Evolutionary conservation across 2,329 filamentous ascomycete species (phyloP).

Genomic region (Whalleya microplaca): DNA sequence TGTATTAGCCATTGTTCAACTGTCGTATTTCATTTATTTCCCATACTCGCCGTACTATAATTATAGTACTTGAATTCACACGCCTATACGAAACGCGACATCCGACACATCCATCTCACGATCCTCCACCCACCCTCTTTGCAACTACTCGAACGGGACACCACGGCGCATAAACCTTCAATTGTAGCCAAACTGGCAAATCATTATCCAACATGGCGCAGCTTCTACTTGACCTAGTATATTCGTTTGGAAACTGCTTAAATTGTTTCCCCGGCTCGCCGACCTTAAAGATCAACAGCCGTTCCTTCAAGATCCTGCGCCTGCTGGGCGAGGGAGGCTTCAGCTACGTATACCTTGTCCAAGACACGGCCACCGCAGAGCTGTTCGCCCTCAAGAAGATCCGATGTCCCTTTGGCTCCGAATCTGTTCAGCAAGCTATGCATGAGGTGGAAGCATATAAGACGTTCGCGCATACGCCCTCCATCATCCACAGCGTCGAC

Average conservation of each 20-base stretch:
- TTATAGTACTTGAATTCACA: neutral
- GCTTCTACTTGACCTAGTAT: conserved; percentile 85
- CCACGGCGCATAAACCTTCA: conserved; percentile 8
- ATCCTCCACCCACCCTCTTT: neutral
- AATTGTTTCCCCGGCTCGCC: conserved; percentile 95
- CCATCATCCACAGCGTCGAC: conserved; percentile 63
- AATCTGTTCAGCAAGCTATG: conserved; percentile 92
- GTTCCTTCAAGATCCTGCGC: conserved; percentile 93
- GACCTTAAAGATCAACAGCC: conserved; percentile 91
- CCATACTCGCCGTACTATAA: neutral
- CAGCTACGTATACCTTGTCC: conserved; percentile 97
- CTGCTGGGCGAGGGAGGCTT: conserved; percentile 97
- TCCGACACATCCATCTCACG: conserved; percentile 4
- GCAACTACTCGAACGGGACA: conserved; percentile 3
- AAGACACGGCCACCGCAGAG: conserved; percentile 82
- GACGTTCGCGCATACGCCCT: conserved; percentile 79
- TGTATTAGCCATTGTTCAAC: neutral
- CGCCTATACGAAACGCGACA: neutral
- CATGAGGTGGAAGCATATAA: conserved; percentile 97
- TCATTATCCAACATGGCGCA: conserved; percentile 65
- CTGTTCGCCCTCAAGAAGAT: conserved; percentile 98
- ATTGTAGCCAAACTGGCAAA: conserved; percentile 1
- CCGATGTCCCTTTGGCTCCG: conserved; percentile 94
- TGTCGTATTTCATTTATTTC: neutral
- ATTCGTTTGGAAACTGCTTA: conserved; percentile 92